phyloP scores from a whole-genome alignment of 257 asterid genomes.

The Ocimum tenuiflorum region DNA sequence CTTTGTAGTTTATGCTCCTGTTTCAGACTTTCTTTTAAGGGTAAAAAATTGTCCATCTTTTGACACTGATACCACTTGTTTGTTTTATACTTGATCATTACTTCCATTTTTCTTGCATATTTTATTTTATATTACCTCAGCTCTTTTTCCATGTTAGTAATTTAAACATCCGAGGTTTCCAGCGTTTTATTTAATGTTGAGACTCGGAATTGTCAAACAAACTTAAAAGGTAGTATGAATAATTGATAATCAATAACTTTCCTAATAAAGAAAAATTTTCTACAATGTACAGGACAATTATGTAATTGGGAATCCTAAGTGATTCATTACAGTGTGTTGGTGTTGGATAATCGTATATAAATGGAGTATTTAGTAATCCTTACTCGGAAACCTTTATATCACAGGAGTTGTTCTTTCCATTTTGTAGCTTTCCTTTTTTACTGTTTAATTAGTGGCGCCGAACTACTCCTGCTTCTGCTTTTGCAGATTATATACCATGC shows the following conservation, averaged over 20 bases:
- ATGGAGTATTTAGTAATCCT: too few species aligned
- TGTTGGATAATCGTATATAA: too few species aligned
- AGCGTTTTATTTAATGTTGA: too few species aligned
- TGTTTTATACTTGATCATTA: conserved; percentile 12
- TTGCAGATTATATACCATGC: conserved; percentile 35
- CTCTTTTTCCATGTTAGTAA: too few species aligned
- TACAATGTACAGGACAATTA: too few species aligned
- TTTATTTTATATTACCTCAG: neutral
- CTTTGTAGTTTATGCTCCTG: neutral
- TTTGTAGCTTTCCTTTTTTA: conserved; percentile 68
- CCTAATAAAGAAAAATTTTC: too few species aligned
- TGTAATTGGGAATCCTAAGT: too few species aligned
- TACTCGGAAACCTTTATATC: conserved; percentile 32
- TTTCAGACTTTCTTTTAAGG: conserved; percentile 10
- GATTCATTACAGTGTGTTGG: too few species aligned
- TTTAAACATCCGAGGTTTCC: too few species aligned
- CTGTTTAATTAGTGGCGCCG: conserved; percentile 46
- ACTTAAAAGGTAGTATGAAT: too few species aligned
- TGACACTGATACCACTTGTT: conserved; percentile 23
- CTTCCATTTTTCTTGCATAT: conserved; percentile 1
- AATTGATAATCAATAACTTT: too few species aligned
- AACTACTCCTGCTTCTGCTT: conserved; percentile 39
- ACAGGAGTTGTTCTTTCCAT: conserved; percentile 38
- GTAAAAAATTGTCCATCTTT: neutral
- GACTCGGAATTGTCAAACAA: too few species aligned